Percentiles rank a stretch among this genome's conserved stretches.
These are phyloP conservation scores for Ilyonectria sp. DNA, from an alignment of 2,329 filamentous ascomycete genomes.

Conservation along the genomic window DNA sequence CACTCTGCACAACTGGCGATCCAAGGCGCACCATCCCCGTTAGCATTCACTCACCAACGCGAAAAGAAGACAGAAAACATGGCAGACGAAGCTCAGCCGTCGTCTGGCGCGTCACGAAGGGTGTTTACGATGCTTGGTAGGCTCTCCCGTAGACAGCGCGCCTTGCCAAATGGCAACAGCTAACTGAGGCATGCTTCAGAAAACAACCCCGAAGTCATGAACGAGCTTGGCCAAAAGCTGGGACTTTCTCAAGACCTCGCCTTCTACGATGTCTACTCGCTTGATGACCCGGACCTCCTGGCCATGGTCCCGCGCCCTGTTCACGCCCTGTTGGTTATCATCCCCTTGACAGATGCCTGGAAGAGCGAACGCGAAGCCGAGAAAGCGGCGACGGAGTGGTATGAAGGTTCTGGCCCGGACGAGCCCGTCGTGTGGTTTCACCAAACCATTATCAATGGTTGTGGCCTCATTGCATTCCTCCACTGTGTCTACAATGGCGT, in stretches of 20 bases:
- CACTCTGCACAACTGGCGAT: too few species aligned
- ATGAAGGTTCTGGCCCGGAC: conserved; percentile 14
- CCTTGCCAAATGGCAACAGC: background rate
- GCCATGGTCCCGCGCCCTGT: conserved; percentile 86
- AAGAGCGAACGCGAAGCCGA: conserved; percentile 61
- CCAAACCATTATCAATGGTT: conserved; percentile 81
- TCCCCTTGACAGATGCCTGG: conserved; percentile 82
- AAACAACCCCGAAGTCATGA: conserved; percentile 85
- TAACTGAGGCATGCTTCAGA: conserved; percentile 1
- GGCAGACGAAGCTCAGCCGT: background rate
- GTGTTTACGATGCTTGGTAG: conserved; percentile 16
- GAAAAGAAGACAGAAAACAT: background rate
- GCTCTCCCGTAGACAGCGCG: background rate
- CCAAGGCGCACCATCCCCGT: background rate
- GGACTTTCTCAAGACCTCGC: conserved; percentile 78
- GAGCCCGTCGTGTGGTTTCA: conserved; percentile 77
- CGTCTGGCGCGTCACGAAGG: background rate
- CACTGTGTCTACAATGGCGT: conserved; percentile 75
- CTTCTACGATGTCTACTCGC: conserved; percentile 89
- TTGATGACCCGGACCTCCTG: conserved; percentile 84
- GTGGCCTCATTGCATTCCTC: conserved; percentile 77
- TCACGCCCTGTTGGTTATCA: conserved; percentile 86
- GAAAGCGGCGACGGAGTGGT: conserved; percentile 9
- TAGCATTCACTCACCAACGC: background rate
- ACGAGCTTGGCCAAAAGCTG: conserved; percentile 79